Base-by-base conservation (phyloP, 2,329 filamentous ascomycete genomes). In the Aspergillus jensenii region DNA sequence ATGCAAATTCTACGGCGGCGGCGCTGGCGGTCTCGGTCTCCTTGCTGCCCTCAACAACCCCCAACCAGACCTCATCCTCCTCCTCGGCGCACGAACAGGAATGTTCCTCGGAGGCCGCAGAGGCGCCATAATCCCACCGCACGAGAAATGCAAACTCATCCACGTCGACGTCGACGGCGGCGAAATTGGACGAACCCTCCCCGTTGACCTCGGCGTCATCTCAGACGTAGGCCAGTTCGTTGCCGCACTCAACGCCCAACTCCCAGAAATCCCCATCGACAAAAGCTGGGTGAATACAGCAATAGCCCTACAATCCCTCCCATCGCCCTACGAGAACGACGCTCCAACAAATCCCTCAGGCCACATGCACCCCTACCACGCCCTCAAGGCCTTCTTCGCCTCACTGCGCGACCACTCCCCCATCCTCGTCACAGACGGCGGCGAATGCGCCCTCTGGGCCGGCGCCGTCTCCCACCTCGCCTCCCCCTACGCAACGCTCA, bases 361-460 rank as follows among this genome's bases (percentile, higher is more conserved):
- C 0, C 67, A 69, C 31, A 59, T 79, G 2, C 78, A 81, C 55
- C 78, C 78, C 0, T 79, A 78, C 59, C 75, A 78, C 53, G 76
- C 76, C 0, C 62, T 78, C 39, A 72, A 72, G 27, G 56, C 65
- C 0, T 60, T 79, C 45, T 77, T 75, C 62, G 67, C 71, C 2
- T 61, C 68, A 19, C 51, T 80, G 27, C 27, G 3, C 1, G 71
- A 77, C 1, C 58, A 59, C 2, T 67, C 64, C 19, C 63, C 64
- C 4, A 77, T 81, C 54, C 65, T 80, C 39, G 71, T 74, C 52
- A 67, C 78, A 31, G 65, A 67, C 43, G 64, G 65, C 27, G 65
- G 65, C 17, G 65, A 67, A 41, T 58, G 62, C n/a, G 52, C 52
- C 2, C 53, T 48, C 14, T 65, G 64, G 65, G 78, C 79, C 47